These are phyloP conservation scores for Gyrodon lividus DNA, from an alignment of 768 basidiomycete species.

Conservation along the genomic window DNA sequence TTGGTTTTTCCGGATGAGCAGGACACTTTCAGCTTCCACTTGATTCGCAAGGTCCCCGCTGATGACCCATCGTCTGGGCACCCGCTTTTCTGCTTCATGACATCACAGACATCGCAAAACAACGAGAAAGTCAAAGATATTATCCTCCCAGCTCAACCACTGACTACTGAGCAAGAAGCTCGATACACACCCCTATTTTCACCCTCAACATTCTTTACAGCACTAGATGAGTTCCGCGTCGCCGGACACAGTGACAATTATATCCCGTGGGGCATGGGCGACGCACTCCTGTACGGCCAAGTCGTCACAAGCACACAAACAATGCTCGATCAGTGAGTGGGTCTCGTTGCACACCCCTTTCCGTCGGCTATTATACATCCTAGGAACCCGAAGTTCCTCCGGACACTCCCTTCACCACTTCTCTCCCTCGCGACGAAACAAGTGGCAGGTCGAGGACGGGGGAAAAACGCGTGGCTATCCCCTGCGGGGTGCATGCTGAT, in stretches of 20 bases:
- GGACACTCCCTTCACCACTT: slow-evolving; percentile 68
- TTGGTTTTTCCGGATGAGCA: slow-evolving; percentile 58
- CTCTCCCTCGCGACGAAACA: slow-evolving; percentile 87
- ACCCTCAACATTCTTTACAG: slow-evolving; percentile 55
- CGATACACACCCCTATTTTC: slow-evolving; percentile 70
- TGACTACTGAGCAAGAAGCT: slow-evolving; percentile 40
- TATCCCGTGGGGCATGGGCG: slow-evolving; percentile 61
- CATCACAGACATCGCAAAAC: slow-evolving; percentile 27
- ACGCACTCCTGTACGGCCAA: slow-evolving; percentile 82
- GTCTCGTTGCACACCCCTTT: background rate
- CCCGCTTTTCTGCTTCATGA: slow-evolving; percentile 17
- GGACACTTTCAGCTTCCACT: slow-evolving; percentile 68
- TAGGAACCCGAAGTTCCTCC: slow-evolving; percentile 77
- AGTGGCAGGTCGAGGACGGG: slow-evolving; percentile 84
- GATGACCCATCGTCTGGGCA: slow-evolving; percentile 22
- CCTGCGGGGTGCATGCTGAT: slow-evolving; percentile 87
- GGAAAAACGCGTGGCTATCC: slow-evolving; percentile 89
- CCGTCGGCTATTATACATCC: background rate
- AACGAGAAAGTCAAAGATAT: slow-evolving; percentile 51
- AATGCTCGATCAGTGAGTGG: slow-evolving; percentile 82
- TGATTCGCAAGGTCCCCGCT: slow-evolving; percentile 29
- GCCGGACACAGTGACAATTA: slow-evolving; percentile 18
- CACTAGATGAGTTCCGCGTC: slow-evolving; percentile 37
- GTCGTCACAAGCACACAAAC: slow-evolving; percentile 94
- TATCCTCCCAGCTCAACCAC: slow-evolving; percentile 50